These are phyloP conservation scores for Phytophthora citrophthora DNA, from an alignment of 352 stramenopile species.

Conservation along the genomic window DNA sequence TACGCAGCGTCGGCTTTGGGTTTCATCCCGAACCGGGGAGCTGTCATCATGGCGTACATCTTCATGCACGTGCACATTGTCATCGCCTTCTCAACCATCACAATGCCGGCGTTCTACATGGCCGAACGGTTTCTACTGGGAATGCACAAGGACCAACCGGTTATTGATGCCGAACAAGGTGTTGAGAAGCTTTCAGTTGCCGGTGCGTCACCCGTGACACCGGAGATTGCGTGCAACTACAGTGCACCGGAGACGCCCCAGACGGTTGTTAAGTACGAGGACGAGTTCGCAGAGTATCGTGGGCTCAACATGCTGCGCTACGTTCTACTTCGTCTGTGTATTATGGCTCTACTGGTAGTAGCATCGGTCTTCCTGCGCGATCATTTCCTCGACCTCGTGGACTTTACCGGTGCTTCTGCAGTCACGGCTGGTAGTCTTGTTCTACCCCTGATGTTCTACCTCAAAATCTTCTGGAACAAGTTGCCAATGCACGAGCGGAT, in stretches of 20 bases:
- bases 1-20: slow-evolving; percentile 29
- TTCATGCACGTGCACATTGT: slow-evolving; percentile 58
- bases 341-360: slow-evolving; percentile 43
- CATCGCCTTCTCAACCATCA: slow-evolving; percentile 54
- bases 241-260: background rate
- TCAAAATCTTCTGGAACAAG: slow-evolving; percentile 49
- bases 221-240: slow-evolving; percentile 26
- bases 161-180: slow-evolving; percentile 16
- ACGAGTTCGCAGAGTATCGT: slow-evolving; percentile 41
- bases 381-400: slow-evolving; percentile 52
- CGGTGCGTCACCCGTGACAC: slow-evolving; percentile 7
- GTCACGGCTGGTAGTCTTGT: slow-evolving; percentile 47
- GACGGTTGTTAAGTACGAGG: slow-evolving; percentile 22
- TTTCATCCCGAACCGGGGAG: slow-evolving; percentile 33
- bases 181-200: slow-evolving; percentile 27
- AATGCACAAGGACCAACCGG: slow-evolving; percentile 38
- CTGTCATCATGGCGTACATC: slow-evolving; percentile 44
- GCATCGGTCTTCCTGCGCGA: slow-evolving; percentile 46
- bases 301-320: slow-evolving; percentile 41
- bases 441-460: slow-evolving; percentile 54
- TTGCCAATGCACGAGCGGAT: slow-evolving; percentile 51
- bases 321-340: slow-evolving; percentile 36
- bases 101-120: slow-evolving; percentile 51
- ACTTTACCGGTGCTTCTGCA: slow-evolving; percentile 55
- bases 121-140: slow-evolving; percentile 47